A percentile compares a stretch with the other conserved stretches of the same genome.
Evolutionary conservation across 164 flowering plant species (phyloP).

Genomic region (Macadamia tetraphylla): DNA sequence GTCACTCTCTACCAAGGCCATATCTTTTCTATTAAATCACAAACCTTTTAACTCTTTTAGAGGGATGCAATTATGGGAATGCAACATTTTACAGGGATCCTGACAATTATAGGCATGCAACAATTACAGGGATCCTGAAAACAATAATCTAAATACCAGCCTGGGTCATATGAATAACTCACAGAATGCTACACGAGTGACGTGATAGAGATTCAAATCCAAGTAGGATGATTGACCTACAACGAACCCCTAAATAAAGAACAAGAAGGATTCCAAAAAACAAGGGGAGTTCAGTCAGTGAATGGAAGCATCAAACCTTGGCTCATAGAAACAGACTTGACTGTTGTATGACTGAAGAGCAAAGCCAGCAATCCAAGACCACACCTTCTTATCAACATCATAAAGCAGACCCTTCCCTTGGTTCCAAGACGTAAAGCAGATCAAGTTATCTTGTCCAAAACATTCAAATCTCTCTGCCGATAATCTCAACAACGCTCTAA

Average conservation of each 20-base stretch:
- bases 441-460: slow-evolving; percentile 86
- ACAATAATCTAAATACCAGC: not conserved
- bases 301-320: slow-evolving; percentile 81
- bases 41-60: no score
- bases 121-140: not conserved
- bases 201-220: not conserved
- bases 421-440: slow-evolving; percentile 93
- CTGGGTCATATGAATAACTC: not conserved
- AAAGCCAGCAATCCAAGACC: slow-evolving; percentile 98
- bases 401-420: slow-evolving; percentile 90
- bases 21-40: no score
- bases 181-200: not conserved
- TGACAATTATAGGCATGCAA: not conserved
- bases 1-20: no score
- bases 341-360: slow-evolving; percentile 61
- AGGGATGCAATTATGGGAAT: no score
- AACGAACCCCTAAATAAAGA: not conserved
- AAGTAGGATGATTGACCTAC: not conserved
- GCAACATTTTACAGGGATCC: no score
- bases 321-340: slow-evolving; percentile 93
- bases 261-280: not conserved
- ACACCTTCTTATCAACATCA: slow-evolving; percentile 78
- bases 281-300: slow-evolving; percentile 40
- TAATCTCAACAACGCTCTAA: slow-evolving; percentile 72
- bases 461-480: slow-evolving; percentile 97